Conservation (phyloP, 768 basidiomycete genomes). For the Hypholoma sublateritium region DNA sequence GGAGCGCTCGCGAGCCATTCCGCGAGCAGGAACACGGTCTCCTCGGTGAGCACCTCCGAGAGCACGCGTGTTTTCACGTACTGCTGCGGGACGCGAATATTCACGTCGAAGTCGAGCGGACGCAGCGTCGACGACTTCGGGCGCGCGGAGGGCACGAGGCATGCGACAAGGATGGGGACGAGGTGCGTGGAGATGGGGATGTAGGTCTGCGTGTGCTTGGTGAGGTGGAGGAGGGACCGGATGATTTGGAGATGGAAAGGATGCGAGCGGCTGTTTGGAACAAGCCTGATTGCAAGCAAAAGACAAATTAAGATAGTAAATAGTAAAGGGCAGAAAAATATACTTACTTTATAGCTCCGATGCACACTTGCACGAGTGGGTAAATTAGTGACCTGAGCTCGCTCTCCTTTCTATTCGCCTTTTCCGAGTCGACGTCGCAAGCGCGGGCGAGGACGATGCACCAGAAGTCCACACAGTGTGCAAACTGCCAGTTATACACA, state of each 20-base stretch:
- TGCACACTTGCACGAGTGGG: slow-evolving; percentile 90
- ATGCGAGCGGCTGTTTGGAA: slow-evolving; percentile 88
- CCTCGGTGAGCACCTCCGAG: slow-evolving; percentile 80
- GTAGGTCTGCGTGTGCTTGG: slow-evolving; percentile 80
- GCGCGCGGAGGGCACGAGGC: slow-evolving; percentile 64
- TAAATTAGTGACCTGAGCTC: slow-evolving; percentile 89
- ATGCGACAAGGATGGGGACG: slow-evolving; percentile 80
- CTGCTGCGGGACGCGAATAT: slow-evolving; percentile 84
- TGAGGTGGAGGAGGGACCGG: slow-evolving; percentile 85
- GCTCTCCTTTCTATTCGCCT: slow-evolving; percentile 59
- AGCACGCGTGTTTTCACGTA: slow-evolving; percentile 89
- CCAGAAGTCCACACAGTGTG: slow-evolving; percentile 97
- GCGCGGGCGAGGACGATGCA: slow-evolving; percentile 81
- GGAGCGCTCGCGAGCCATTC: slow-evolving; percentile 75
- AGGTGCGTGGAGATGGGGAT: slow-evolving; percentile 87
- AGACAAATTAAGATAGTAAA: slow-evolving; percentile 10
- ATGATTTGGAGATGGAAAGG: slow-evolving; percentile 93
- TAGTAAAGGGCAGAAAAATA: slow-evolving; percentile 2
- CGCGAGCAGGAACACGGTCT: slow-evolving; percentile 72
- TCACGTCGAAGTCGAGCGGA: slow-evolving; percentile 85
- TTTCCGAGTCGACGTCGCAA: slow-evolving; percentile 60
- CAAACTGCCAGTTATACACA: slow-evolving; percentile 99
- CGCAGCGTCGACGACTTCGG: slow-evolving; percentile 84
- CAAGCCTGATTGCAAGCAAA: slow-evolving; percentile 55
- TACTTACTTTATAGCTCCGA: slow-evolving; percentile 89